These are phyloP conservation scores for Nymphaea colorata DNA, from an alignment of 164 flowering plant genomes.

Conservation along the genomic window DNA sequence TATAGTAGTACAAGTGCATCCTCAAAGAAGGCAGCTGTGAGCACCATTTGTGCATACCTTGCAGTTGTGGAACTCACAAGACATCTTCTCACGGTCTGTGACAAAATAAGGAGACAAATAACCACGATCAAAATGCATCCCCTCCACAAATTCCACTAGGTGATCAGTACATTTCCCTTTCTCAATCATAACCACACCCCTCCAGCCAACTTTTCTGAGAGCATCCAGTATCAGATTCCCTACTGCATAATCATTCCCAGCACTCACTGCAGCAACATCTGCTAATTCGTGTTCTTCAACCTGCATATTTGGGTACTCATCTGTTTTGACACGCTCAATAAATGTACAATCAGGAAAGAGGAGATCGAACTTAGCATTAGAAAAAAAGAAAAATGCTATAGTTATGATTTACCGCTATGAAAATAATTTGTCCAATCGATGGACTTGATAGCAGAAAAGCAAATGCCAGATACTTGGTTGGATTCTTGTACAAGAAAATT, in stretches of 20 bases:
- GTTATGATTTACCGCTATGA: neutral
- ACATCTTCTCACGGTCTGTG: conserved; percentile 53
- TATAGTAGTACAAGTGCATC: neutral
- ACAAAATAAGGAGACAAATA: conserved; percentile 84
- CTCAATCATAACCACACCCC: conserved; percentile 63
- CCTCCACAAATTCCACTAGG: conserved; percentile 58
- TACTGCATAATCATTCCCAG: conserved; percentile 73
- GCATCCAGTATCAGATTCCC: conserved; percentile 86
- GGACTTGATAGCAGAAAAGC: neutral
- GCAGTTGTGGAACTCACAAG: conserved; percentile 59
- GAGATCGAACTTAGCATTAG: neutral
- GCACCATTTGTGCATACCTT: conserved; percentile 32
- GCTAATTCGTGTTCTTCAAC: conserved; percentile 79
- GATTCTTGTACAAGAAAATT: neutral
- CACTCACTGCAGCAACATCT: conserved; percentile 86
- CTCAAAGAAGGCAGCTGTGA: neutral
- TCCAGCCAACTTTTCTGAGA: conserved; percentile 53
- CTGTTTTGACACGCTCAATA: conserved; percentile 1
- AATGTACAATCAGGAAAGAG: neutral
- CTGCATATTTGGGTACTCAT: conserved; percentile 22
- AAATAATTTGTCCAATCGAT: neutral
- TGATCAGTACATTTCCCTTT: conserved; percentile 52
- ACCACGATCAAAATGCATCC: conserved; percentile 94
- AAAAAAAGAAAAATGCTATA: neutral
- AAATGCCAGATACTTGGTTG: neutral